These are phyloP conservation scores for Aspergillus cavernicola DNA, from an alignment of 495 filamentous ascomycete genomes.

Conservation along the genomic window DNA sequence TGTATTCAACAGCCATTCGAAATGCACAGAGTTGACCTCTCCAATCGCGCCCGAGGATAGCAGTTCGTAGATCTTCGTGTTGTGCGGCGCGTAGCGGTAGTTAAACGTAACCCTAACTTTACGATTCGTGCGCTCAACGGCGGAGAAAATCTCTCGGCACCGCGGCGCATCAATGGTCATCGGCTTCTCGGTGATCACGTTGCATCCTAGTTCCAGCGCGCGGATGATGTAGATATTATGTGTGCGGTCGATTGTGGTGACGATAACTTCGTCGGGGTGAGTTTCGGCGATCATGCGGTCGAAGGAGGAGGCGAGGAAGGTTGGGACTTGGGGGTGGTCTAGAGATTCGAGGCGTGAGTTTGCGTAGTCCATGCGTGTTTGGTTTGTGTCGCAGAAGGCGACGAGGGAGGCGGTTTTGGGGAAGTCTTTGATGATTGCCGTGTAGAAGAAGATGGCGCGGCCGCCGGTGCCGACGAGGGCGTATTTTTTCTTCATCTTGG, in stretches of 20 bases:
- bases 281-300: slow-evolving; percentile 51
- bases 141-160: slow-evolving; percentile 42
- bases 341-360: slow-evolving; percentile 23
- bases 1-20: slow-evolving; percentile 59
- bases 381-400: slow-evolving; percentile 38
- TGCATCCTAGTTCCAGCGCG: slow-evolving; percentile 52
- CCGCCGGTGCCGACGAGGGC: slow-evolving; percentile 34
- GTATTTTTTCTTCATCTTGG: slow-evolving; percentile 25
- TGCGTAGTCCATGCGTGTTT: slow-evolving; percentile 29
- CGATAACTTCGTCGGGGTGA: slow-evolving; percentile 52
- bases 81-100: slow-evolving; percentile 35
- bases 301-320: slow-evolving; percentile 49
- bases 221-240: slow-evolving; percentile 54
- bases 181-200: slow-evolving; percentile 57
- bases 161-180: slow-evolving; percentile 56
- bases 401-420: slow-evolving; percentile 44
- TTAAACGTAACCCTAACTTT: slow-evolving; percentile 32
- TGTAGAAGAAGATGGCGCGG: slow-evolving; percentile 50
- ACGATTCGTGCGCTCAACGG: slow-evolving; percentile 24
- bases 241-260: slow-evolving; percentile 57
- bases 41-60: slow-evolving; percentile 49
- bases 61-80: slow-evolving; percentile 37
- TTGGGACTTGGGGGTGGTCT: slow-evolving; percentile 33
- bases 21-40: slow-evolving; percentile 50
- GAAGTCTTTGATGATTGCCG: slow-evolving; percentile 48